phyloP scores from a whole-genome alignment of 108 stramenopile species.

The Aureococcus anophagefferens region DNA sequence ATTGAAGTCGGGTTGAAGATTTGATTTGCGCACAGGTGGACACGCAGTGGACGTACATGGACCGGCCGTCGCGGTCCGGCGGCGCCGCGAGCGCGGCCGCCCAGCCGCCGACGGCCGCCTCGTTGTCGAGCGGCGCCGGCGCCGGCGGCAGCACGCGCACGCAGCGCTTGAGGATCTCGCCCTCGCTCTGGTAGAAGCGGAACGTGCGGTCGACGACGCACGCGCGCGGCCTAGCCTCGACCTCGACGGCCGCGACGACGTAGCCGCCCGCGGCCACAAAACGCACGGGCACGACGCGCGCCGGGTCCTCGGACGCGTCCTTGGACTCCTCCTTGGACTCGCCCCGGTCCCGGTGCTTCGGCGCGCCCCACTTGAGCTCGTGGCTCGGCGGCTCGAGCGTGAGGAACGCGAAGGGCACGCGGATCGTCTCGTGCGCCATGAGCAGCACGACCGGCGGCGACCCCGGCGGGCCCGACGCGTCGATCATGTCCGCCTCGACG shows the following conservation, averaged over 20 bases:
- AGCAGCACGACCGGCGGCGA: slow-evolving; percentile 24
- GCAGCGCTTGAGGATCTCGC: slow-evolving; percentile 40
- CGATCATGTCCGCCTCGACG: slow-evolving; percentile 46
- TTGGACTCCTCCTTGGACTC: too few relatives aligned
- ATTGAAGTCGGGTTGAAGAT: too few relatives aligned
- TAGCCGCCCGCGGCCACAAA: slow-evolving; percentile 5
- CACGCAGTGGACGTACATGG: not conserved
- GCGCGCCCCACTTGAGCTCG: not conserved
- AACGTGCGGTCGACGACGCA: slow-evolving; percentile 37
- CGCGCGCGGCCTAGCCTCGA: slow-evolving; percentile 33
- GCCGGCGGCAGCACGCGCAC: not conserved
- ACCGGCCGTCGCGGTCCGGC: not conserved
- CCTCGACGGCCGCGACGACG: slow-evolving; percentile 31
- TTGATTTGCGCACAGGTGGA: too few relatives aligned
- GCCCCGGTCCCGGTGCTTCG: too few relatives aligned
- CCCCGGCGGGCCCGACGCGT: slow-evolving; percentile 3
- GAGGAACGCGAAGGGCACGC: slow-evolving; percentile 42
- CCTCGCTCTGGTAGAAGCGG: slow-evolving; percentile 36
- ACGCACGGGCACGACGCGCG: slow-evolving; percentile 8
- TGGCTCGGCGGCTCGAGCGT: not conserved
- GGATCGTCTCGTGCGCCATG: slow-evolving; percentile 33
- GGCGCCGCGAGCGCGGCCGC: not conserved
- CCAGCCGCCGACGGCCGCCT: not conserved
- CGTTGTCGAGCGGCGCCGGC: too few relatives aligned
- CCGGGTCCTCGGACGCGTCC: slow-evolving; percentile 4